Conservation (phyloP, 2,329 filamentous ascomycete genomes). For the Fusarium praegraminearum region DNA sequence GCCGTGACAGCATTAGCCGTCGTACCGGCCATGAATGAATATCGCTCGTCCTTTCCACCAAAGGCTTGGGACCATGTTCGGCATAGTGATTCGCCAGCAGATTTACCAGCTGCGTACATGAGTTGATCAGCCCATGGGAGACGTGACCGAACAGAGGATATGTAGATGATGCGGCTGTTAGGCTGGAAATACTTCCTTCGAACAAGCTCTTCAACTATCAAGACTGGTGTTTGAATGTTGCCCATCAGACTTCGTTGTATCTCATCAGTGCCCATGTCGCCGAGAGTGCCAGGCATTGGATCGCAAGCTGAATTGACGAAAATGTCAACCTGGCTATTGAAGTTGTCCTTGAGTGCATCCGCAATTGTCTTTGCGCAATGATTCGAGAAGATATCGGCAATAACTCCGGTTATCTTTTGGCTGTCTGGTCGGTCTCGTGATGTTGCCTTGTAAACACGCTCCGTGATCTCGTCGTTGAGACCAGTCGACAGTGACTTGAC, state of each 20-base stretch:
- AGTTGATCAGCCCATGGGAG: conserved; percentile 52
- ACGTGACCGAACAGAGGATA: conserved; percentile 50
- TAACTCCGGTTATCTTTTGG: conserved; percentile 47
- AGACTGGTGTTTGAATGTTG: conserved; percentile 52
- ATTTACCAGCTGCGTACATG: conserved; percentile 52
- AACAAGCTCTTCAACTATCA: conserved; percentile 53
- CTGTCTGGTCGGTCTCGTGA: conserved; percentile 12
- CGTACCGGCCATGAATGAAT: conserved; percentile 52
- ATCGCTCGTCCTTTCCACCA: conserved; percentile 52
- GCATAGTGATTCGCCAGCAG: conserved; percentile 53
- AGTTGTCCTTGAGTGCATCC: conserved; percentile 39
- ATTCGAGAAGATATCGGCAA: conserved; percentile 48
- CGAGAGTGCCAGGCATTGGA: conserved; percentile 47
- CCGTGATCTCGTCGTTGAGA: conserved; percentile 41
- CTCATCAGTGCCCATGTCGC: conserved; percentile 45
- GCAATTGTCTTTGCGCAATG: conserved; percentile 48
- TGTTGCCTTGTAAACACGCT: conserved; percentile 27
- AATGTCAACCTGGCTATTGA: conserved; percentile 49
- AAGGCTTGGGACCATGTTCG: conserved; percentile 54
- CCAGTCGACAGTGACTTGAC: conserved; percentile 35
- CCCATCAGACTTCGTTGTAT: conserved; percentile 51
- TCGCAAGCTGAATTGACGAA: conserved; percentile 52
- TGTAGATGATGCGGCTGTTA: conserved; percentile 53
- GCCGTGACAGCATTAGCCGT: conserved; percentile 52
- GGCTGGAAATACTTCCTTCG: conserved; percentile 49